These are phyloP conservation scores for Balansia obtecta DNA, from an alignment of 2,329 filamentous ascomycete species.

Conservation along the genomic window DNA sequence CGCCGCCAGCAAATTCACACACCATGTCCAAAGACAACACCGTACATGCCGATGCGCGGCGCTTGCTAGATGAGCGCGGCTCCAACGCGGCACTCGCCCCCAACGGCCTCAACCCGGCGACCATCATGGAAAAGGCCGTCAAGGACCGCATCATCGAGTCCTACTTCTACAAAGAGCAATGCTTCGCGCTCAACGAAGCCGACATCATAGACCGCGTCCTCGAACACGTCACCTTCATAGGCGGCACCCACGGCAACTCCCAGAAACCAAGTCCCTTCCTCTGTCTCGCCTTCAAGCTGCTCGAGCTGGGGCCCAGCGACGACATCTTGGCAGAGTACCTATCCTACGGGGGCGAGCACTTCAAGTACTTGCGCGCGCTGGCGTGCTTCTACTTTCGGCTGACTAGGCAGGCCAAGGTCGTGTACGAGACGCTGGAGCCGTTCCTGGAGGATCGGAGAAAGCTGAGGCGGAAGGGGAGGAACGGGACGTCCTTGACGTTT, in stretches of 20 bases:
- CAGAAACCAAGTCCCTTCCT: conserved; percentile 89
- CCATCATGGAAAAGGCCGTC: conserved; percentile 89
- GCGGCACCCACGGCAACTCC: conserved; percentile 72
- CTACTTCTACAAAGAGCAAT: conserved; percentile 98
- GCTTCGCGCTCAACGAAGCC: conserved; percentile 82
- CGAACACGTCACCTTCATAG: conserved; percentile 68
- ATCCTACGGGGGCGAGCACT: conserved; percentile 58
- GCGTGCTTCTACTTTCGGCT: conserved; percentile 89
- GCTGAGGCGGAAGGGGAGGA: conserved; percentile 61
- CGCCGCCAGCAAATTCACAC: conserved; percentile 7
- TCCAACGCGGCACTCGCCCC: conserved; percentile 63
- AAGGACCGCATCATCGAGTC: conserved; percentile 90
- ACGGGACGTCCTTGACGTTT: conserved; percentile 63
- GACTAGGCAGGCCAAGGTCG: conserved; percentile 69
- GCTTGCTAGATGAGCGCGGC: conserved; percentile 84
- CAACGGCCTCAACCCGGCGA: conserved; percentile 86
- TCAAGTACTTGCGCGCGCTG: conserved; percentile 80
- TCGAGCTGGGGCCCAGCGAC: conserved; percentile 73
- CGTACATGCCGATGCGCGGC: conserved; percentile 69
- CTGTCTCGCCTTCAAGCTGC: conserved; percentile 86
- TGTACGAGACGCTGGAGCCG: conserved; percentile 72
- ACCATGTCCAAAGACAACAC: conserved; percentile 27
- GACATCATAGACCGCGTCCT: conserved; percentile 81
- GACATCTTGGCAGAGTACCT: conserved; percentile 74
- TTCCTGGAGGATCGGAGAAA: conserved; percentile 74